These are phyloP conservation scores for Clathrus columnatus DNA, from an alignment of 768 basidiomycete genomes.

Conservation along the genomic window DNA sequence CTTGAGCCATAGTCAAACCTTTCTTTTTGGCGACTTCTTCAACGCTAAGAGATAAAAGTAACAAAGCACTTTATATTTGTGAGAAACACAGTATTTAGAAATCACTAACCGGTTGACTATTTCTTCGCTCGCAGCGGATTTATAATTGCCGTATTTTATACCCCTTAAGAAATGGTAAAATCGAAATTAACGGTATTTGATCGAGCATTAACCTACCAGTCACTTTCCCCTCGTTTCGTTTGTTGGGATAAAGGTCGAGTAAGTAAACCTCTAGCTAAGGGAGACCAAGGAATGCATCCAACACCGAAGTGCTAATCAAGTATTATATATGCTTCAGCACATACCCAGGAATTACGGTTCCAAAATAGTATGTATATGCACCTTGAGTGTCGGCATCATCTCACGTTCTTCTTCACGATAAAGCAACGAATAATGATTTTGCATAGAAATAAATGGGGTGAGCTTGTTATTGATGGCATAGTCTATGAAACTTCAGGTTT, in stretches of 20 bases:
- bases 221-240: slow-evolving; percentile 32
- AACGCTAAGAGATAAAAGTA: slow-evolving; percentile 27
- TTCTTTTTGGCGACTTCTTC: slow-evolving; percentile 47
- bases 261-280: slow-evolving; percentile 43
- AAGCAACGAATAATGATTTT: slow-evolving; percentile 53
- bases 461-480: slow-evolving; percentile 52
- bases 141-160: slow-evolving; percentile 18
- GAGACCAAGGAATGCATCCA: slow-evolving; percentile 53
- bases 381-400: slow-evolving; percentile 54
- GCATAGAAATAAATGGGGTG: slow-evolving; percentile 61
- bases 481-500: slow-evolving; percentile 20
- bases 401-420: slow-evolving; percentile 62
- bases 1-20: slow-evolving; percentile 47
- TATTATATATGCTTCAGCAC: too few species aligned
- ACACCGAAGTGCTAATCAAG: slow-evolving; percentile 44
- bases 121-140: slow-evolving; percentile 25
- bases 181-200: not conserved
- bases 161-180: not conserved
- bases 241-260: slow-evolving; percentile 32
- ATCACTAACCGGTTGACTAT: slow-evolving; percentile 33
- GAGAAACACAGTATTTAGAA: too few species aligned
- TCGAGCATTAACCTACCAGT: slow-evolving; percentile 18
- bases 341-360: not conserved
- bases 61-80: not conserved
- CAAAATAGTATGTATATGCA: slow-evolving; percentile 12